Percentiles rank a stretch among this genome's conserved stretches.
phyloP scores from a whole-genome alignment of 2,329 filamentous ascomycete species.

The Dichotomopilus funicola region DNA sequence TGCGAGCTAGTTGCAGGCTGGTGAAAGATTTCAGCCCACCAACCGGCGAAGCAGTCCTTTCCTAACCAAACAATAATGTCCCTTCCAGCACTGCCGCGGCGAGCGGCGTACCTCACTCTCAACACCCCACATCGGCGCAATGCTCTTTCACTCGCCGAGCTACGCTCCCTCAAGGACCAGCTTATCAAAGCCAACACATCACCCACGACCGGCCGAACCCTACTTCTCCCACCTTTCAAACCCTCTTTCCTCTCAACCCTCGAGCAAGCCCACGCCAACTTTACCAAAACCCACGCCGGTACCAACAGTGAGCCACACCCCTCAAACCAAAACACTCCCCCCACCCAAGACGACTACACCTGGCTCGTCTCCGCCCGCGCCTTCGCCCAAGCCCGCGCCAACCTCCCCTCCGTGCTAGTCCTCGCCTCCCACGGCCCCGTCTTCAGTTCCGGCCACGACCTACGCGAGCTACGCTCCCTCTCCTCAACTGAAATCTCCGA shows the following conservation, averaged over 20 bases:
- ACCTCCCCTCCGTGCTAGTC: constrained; percentile 28
- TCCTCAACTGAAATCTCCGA: constrained; percentile 9
- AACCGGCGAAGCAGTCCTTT: no score
- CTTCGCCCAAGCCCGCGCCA: constrained; percentile 22
- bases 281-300: neutral
- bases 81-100: constrained; percentile 8
- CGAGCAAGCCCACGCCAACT: constrained; percentile 7
- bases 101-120: constrained; percentile 14
- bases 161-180: constrained; percentile 12
- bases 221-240: constrained; percentile 27
- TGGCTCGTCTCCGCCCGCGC: constrained; percentile 27
- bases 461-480: constrained; percentile 23
- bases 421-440: constrained; percentile 27
- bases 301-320: neutral
- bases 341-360: constrained; percentile 7
- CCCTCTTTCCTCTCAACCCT: constrained; percentile 19
- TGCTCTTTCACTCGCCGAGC: constrained; percentile 12
- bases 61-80: neutral
- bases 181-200: constrained; percentile 16
- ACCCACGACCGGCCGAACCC: constrained; percentile 10
- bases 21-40: no score
- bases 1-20: no score
- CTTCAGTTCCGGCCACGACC: constrained; percentile 30
- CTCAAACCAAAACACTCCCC: neutral
- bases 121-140: constrained; percentile 9